These are phyloP conservation scores for Magnolia changhungtana DNA, from an alignment of 164 flowering plant species.

Conservation along the genomic window DNA sequence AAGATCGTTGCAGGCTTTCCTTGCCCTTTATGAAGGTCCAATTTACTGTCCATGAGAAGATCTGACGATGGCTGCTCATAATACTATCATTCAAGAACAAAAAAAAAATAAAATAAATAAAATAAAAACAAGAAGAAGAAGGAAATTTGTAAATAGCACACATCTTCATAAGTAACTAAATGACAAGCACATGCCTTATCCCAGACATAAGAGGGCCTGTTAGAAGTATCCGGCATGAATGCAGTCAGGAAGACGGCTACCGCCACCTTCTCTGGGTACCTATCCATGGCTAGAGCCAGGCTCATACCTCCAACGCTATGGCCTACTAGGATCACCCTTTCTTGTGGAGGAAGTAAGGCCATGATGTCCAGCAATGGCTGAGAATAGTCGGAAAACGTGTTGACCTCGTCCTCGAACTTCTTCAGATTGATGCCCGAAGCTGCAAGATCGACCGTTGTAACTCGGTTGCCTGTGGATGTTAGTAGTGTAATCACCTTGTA, in stretches of 20 bases:
- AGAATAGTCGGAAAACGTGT: constrained; percentile 19
- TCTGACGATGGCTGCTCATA: constrained; percentile 16
- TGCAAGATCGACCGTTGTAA: constrained; percentile 38
- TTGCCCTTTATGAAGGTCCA: constrained; percentile 9
- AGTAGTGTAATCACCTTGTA: constrained; percentile 42
- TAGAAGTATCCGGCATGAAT: constrained; percentile 29
- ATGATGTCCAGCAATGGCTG: constrained; percentile 40
- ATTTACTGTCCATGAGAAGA: constrained; percentile 37
- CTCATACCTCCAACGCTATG: constrained; percentile 40
- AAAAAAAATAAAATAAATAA: too few relatives aligned
- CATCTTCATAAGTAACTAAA: too few relatives aligned
- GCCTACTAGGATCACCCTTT: constrained; percentile 42
- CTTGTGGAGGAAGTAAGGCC: constrained; percentile 22
- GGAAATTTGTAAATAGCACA: too few relatives aligned
- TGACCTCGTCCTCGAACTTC: constrained; percentile 13
- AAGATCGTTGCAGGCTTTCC: neutral
- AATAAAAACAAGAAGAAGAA: too few relatives aligned
- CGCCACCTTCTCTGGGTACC: constrained; percentile 30
- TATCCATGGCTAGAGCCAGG: constrained; percentile 40
- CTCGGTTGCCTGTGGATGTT: constrained; percentile 32
- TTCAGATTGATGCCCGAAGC: constrained; percentile 35
- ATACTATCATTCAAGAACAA: constrained; percentile 4
- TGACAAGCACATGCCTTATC: constrained; percentile 22
- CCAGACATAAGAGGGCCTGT: constrained; percentile 23
- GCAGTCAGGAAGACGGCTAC: constrained; percentile 39